phyloP scores from a whole-genome alignment of 306 rosid species.

The Echinosophora koreensis region DNA sequence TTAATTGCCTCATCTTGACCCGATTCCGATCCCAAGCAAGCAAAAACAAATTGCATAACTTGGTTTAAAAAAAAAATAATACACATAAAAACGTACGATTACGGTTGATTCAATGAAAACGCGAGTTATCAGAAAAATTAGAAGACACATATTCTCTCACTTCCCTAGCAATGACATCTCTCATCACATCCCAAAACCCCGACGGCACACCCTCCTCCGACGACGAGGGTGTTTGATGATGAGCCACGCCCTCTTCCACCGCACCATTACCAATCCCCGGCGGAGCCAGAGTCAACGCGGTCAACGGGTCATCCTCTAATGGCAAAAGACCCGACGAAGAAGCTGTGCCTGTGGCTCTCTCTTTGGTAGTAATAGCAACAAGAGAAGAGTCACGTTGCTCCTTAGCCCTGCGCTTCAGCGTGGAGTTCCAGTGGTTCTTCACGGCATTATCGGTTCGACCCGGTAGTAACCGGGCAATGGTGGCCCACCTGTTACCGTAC shows the following conservation, averaged over 20 bases:
- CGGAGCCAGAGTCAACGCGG: conserved; percentile 90
- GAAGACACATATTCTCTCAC: conserved; percentile 85
- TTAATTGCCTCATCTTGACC: not conserved
- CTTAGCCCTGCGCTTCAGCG: conserved; percentile 74
- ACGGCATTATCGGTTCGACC: conserved; percentile 97
- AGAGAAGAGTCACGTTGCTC: not conserved
- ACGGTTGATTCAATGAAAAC: conserved; percentile 42
- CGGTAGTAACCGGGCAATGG: conserved; percentile 88
- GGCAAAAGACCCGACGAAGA: conserved; percentile 27
- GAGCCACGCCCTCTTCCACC: conserved; percentile 12
- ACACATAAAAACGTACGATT: not conserved
- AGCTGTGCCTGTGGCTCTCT: not conserved
- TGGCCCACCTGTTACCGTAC: conserved; percentile 95
- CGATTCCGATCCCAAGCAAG: not conserved
- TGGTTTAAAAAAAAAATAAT: not conserved
- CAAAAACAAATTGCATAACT: conserved; percentile 7
- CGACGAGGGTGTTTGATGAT: conserved; percentile 32
- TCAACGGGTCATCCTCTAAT: conserved; percentile 74
- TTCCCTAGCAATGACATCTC: conserved; percentile 83
- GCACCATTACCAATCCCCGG: conserved; percentile 58
- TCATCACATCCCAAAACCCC: conserved; percentile 91
- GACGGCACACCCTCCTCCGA: conserved; percentile 58
- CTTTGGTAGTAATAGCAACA: not conserved
- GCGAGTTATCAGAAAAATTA: conserved; percentile 63
- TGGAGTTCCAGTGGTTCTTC: conserved; percentile 98